Evolutionary conservation across 2,329 filamentous ascomycete species (phyloP), one percentile per base, ranked within the genome.

Genomic region (Harringtonia aguacate): DNA sequence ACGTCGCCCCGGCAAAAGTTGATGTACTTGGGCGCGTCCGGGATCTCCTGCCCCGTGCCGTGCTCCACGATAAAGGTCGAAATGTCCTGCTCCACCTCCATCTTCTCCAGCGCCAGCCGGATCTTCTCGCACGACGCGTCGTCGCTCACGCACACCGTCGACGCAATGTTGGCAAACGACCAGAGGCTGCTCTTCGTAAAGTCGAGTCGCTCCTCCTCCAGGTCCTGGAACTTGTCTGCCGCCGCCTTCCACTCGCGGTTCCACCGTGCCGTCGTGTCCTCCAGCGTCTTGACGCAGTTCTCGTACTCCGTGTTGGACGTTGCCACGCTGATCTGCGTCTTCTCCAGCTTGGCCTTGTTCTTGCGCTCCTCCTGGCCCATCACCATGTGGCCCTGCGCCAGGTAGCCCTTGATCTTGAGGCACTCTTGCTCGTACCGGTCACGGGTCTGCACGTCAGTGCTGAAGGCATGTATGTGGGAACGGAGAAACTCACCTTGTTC

Each of bases 341-440:
- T 98, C 63, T 98, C 92, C 36, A 98, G 75, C 65, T 95, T 97
- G 20, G 90, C 89, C 67, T 98, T 98, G 64, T 98, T 98, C 67
- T 95, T 95, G 24, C 92, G 80, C 68, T 98, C 92, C 61, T 98
- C 92, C 56, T 98, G 92, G 14, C 92, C 92, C 92, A 98, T 98
- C 46, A 98, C 92, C 92, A 98, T 98, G 61, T 98, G 94, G 10
- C 92, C 92, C 64, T 98, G 92, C 4, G 94, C 92, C 5, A 98
- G 77, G 58, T 98, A 98, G 33, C 92, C 92, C 65, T 98, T 98
- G 62, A 98, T 97, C 61, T 95, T 92, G 36, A 98, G 72, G 59
- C 90, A 97, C 55, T 98, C 94, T 63, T 98, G 90, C 64, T 98
- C 92, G 60, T 94, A 98, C 40, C 84, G 83, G 64, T 98, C 92